Evolutionary conservation across 1,139 yeast species (phyloP).

Genomic region (Yamadazyma pseudoaaseri): DNA sequence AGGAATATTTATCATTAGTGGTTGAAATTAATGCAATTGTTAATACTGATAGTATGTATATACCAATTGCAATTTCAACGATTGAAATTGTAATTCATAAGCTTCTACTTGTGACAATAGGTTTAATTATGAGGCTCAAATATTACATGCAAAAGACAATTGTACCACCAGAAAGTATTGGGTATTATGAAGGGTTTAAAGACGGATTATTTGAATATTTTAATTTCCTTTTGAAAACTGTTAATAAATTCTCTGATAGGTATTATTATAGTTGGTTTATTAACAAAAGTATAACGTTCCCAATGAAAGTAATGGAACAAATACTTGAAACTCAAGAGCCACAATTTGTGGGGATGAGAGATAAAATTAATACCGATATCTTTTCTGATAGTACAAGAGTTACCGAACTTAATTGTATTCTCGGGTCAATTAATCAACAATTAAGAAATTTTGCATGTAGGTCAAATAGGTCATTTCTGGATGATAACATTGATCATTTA

Average conservation of each 20-base stretch:
- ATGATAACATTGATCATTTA: constrained; percentile 2
- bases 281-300: not conserved
- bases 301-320: constrained; percentile 1
- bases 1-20: constrained; percentile 15
- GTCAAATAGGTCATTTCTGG: not conserved
- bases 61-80: constrained; percentile 30
- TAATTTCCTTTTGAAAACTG: constrained; percentile 1
- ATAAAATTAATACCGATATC: constrained; percentile 1
- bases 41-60: constrained; percentile 10
- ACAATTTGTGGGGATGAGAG: not conserved
- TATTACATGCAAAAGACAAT: not conserved
- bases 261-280: constrained; percentile 6
- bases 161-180: not conserved
- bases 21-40: not conserved
- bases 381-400: constrained; percentile 4
- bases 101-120: constrained; percentile 23
- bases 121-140: constrained; percentile 11
- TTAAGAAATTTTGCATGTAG: not conserved
- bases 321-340: not conserved
- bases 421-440: constrained; percentile 1
- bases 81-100: constrained; percentile 29
- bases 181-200: not conserved
- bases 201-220: not conserved
- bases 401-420: not conserved
- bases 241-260: constrained; percentile 3